Conservation (phyloP, 768 basidiomycete genomes). For the Infundibulicybe gibba region DNA sequence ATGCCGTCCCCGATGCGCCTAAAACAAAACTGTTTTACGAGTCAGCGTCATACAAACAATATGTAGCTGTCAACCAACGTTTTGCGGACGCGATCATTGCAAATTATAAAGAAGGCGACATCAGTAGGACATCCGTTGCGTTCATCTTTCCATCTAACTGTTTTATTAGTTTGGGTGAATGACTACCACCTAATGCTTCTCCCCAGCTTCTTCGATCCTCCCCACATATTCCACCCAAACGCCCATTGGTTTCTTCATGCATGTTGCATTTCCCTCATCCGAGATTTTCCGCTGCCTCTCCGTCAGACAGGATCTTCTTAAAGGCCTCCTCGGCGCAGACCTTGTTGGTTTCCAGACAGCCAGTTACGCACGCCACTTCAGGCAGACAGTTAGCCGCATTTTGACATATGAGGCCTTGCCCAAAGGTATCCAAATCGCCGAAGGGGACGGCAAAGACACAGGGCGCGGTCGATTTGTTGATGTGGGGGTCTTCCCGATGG, state of each 20-base stretch:
- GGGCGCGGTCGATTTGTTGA: constrained; percentile 65
- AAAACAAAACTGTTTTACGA: constrained; percentile 83
- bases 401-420: constrained; percentile 78
- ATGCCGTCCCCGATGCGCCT: constrained; percentile 83
- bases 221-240: constrained; percentile 49
- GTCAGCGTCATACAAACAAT: constrained; percentile 77
- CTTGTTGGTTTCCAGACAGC: constrained; percentile 91
- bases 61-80: constrained; percentile 84
- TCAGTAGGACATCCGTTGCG: constrained; percentile 36
- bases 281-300: constrained; percentile 95
- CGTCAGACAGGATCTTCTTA: constrained; percentile 70
- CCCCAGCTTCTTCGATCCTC: constrained; percentile 79
- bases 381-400: constrained; percentile 82
- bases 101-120: constrained; percentile 84
- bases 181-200: constrained; percentile 97
- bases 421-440: constrained; percentile 69
- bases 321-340: constrained; percentile 90
- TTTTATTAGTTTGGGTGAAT: constrained; percentile 67
- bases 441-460: constrained; percentile 23
- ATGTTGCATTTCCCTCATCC: constrained; percentile 92
- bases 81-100: constrained; percentile 84
- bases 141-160: not conserved
- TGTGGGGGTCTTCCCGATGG: constrained; percentile 88
- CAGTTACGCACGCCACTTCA: constrained; percentile 79
- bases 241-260: constrained; percentile 92